Evolutionary conservation across 208 protist species (phyloP).

Genomic region (Endotrypanum monterogeii): DNA sequence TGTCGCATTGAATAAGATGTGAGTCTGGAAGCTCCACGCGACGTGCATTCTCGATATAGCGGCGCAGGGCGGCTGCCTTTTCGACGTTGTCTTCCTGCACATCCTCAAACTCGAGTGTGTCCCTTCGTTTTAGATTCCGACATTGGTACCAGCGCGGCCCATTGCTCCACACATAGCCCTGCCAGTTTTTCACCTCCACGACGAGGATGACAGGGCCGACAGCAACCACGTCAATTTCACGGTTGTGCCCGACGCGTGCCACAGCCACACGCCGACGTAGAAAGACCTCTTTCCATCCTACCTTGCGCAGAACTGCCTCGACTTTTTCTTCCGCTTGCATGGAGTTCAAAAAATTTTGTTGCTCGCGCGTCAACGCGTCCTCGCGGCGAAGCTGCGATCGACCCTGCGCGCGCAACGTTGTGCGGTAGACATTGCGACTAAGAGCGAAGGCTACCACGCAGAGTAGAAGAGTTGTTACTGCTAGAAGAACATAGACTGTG

Average conservation of each 20-base stretch:
- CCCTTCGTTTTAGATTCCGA: constrained; percentile 31
- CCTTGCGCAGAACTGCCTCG: constrained; percentile 63
- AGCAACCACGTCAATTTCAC: constrained; percentile 89
- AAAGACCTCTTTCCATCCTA: constrained; percentile 80
- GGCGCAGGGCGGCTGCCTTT: constrained; percentile 81
- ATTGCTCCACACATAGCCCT: constrained; percentile 88
- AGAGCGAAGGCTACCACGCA: constrained; percentile 47
- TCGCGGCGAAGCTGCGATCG: constrained; percentile 43
- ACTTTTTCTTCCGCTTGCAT: constrained; percentile 81
- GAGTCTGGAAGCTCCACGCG: constrained; percentile 72
- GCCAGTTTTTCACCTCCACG: constrained; percentile 92
- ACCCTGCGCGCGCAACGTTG: constrained; percentile 47
- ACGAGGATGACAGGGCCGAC: constrained; percentile 82
- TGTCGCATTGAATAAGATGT: constrained; percentile 14
- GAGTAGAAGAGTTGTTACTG: constrained; percentile 37
- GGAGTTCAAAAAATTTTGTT: constrained; percentile 49
- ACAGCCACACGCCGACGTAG: constrained; percentile 78
- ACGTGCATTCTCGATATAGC: constrained; percentile 82
- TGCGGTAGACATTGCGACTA: constrained; percentile 49
- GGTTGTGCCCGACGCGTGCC: constrained; percentile 78
- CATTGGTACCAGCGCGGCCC: constrained; percentile 83
- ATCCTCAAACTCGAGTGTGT: constrained; percentile 86
- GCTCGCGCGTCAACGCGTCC: constrained; percentile 28
- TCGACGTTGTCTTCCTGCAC: constrained; percentile 81
- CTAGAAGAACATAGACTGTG: constrained; percentile 45